These are phyloP conservation scores for Claviceps sp. DNA, from an alignment of 2,329 filamentous ascomycete genomes.

Conservation along the genomic window DNA sequence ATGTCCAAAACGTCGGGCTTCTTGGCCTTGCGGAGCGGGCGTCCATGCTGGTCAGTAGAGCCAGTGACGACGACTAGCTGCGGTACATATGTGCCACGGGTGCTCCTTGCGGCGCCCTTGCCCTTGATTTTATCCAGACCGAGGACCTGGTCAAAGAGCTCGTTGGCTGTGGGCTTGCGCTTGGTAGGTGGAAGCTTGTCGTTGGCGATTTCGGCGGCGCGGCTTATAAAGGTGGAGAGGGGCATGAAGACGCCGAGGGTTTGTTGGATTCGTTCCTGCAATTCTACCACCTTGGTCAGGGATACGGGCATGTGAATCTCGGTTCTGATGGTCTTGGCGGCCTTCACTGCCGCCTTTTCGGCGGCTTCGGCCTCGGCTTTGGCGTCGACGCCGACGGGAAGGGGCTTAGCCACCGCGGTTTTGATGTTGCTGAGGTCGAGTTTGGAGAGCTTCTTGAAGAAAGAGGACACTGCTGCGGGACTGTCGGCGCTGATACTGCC, in stretches of 20 bases:
- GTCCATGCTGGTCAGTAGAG: constrained; percentile 18
- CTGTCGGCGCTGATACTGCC: constrained; percentile 63
- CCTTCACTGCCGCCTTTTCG: background rate
- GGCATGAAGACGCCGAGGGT: constrained; percentile 71
- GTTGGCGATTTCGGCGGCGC: constrained; percentile 79
- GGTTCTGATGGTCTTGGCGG: constrained; percentile 24
- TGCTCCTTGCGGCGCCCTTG: constrained; percentile 27
- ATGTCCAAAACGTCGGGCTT: constrained; percentile 70
- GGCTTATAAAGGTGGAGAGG: constrained; percentile 72
- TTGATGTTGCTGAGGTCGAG: constrained; percentile 96
- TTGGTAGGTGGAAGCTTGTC: constrained; percentile 62
- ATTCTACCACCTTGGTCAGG: constrained; percentile 62
- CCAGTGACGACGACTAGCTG: constrained; percentile 47
- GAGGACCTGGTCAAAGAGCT: constrained; percentile 81
- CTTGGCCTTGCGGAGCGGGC: constrained; percentile 11
- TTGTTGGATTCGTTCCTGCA: constrained; percentile 67
- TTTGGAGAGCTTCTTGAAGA: constrained; percentile 63
- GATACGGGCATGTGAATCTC: constrained; percentile 65
- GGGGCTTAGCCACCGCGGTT: constrained; percentile 43
- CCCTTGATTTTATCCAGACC: constrained; percentile 42
- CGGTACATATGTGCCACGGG: constrained; percentile 55
- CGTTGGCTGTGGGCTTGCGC: constrained; percentile 52
- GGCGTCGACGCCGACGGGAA: background rate
- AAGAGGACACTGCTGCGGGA: constrained; percentile 55
- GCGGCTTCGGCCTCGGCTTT: too few species aligned